Base-by-base conservation (phyloP, 2,329 filamentous ascomycete genomes). In the Didymellaceae sp. region DNA sequence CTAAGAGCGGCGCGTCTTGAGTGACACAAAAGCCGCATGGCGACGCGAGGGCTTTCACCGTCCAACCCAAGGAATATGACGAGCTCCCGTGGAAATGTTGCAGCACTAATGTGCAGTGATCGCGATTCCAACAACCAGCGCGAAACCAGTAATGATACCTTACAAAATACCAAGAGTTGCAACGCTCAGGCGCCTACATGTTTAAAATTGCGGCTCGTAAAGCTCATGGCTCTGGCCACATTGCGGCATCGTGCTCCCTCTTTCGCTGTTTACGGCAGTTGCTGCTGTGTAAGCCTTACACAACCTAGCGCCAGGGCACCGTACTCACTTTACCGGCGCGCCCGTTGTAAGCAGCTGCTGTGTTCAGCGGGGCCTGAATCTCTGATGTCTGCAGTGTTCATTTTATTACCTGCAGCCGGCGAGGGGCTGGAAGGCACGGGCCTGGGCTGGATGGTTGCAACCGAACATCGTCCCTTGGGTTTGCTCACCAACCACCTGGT, bases 271-370 rank as follows among this genome's bases (percentile, higher is more conserved):
- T 51, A 32, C 20, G 37, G 41, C 25, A 14, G 20, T 25, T 30
- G 14, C 37, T 51, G 35, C 22, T 41, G 48, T 51, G 42, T 51
- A 51, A 51, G 35, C 35, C 41, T 44, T 42, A 45, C 48, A 45
- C 35, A 16, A 13, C 13, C 16, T 32, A 31, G 42, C 16, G 35
- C 20, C 37, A 30, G 40, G 20, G 32, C 14, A 41, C 42, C 18
- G 40, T 22, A 31, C 20, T 28, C 16, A 21, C 26, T 30, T 14
- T 14, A 24, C 40, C 30, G 35, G 34, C 41, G 25, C 18, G 30
- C 41, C 34, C 18, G 26, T 45, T 18, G 47, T 30, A 41, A 35
- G 22, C 41, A 32, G 38, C 7, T 13, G 17, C 14, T 25, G 43
- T 20, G 24, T 11, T 21, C 24, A 17, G 21, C 16, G 30, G 37